Conservation (phyloP, 2,329 filamentous ascomycete genomes). For the Colletotrichum gloeosporioides region DNA sequence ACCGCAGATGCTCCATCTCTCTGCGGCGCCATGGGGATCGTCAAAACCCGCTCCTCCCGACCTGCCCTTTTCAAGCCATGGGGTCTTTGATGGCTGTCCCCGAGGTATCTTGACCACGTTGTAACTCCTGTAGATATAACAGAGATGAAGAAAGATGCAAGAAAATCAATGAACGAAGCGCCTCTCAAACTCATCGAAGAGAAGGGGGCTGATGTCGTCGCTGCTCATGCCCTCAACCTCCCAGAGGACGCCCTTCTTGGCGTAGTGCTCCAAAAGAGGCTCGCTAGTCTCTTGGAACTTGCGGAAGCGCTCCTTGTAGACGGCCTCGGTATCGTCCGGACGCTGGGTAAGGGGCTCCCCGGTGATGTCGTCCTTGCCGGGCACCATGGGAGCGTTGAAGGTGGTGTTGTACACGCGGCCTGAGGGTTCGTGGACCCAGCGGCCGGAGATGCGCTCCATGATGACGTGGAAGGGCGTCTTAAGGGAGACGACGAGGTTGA, state of each 20-base stretch:
- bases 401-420: conserved; percentile 94
- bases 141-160: neutral
- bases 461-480: conserved; percentile 87
- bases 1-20: neutral
- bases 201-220: conserved; percentile 92
- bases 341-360: conserved; percentile 85
- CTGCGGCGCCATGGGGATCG: neutral
- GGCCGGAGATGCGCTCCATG: conserved; percentile 85
- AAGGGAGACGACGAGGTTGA: conserved; percentile 91
- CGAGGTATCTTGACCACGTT: conserved; percentile 21
- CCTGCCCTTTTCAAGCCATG: conserved; percentile 19
- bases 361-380: conserved; percentile 87
- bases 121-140: conserved; percentile 17
- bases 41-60: neutral
- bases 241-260: conserved; percentile 81
- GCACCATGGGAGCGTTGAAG: conserved; percentile 84
- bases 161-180: conserved; percentile 59
- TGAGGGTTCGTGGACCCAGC: conserved; percentile 92
- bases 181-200: conserved; percentile 81
- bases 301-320: conserved; percentile 80
- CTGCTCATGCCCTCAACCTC: conserved; percentile 88
- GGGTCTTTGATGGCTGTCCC: conserved; percentile 18
- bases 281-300: conserved; percentile 89
- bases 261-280: conserved; percentile 88
- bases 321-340: conserved; percentile 84